Percentiles rank a stretch among this genome's conserved stretches.
These are phyloP conservation scores for Cercospora janseana DNA, from an alignment of 2,329 filamentous ascomycete species.

Conservation along the genomic window DNA sequence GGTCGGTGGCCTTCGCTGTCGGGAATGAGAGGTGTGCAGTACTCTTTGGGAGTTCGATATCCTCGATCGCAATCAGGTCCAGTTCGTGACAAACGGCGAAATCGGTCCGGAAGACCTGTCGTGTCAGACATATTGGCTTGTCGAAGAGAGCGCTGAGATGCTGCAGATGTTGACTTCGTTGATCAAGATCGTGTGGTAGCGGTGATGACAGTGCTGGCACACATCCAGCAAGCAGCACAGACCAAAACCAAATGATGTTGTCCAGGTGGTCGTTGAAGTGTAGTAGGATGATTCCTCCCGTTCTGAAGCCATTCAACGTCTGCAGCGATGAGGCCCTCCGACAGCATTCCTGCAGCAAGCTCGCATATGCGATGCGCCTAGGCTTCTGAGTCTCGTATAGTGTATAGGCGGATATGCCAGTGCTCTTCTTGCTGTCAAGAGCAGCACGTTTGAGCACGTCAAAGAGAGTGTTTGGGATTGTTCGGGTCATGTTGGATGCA, in stretches of 20 bases:
- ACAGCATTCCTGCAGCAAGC: not conserved
- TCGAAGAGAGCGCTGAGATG: constrained; percentile 23
- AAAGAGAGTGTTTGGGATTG: constrained; percentile 2
- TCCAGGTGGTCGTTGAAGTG: constrained; percentile 41
- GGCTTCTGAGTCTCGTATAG: not conserved
- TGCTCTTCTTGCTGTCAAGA: not conserved
- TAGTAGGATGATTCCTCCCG: constrained; percentile 15
- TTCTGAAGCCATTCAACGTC: not conserved
- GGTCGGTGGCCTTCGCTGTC: constrained; percentile 13
- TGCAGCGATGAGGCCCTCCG: not conserved
- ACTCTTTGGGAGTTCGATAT: not conserved
- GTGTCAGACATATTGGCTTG: constrained; percentile 2
- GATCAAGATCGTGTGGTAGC: constrained; percentile 33
- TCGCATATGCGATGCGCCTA: not conserved
- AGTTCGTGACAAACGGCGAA: not conserved
- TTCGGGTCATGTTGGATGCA: constrained; percentile 4
- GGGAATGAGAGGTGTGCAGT: not conserved
- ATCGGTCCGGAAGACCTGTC: constrained; percentile 9
- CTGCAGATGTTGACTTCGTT: constrained; percentile 34
- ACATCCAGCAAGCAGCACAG: constrained; percentile 37
- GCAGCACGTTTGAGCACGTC: constrained; percentile 1
- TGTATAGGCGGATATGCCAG: constrained; percentile 7
- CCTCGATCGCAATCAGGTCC: not conserved
- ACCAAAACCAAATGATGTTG: constrained; percentile 46
- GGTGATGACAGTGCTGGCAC: constrained; percentile 42